Base-by-base conservation (phyloP, 1,139 yeast species). In the Taphrina populina region DNA sequence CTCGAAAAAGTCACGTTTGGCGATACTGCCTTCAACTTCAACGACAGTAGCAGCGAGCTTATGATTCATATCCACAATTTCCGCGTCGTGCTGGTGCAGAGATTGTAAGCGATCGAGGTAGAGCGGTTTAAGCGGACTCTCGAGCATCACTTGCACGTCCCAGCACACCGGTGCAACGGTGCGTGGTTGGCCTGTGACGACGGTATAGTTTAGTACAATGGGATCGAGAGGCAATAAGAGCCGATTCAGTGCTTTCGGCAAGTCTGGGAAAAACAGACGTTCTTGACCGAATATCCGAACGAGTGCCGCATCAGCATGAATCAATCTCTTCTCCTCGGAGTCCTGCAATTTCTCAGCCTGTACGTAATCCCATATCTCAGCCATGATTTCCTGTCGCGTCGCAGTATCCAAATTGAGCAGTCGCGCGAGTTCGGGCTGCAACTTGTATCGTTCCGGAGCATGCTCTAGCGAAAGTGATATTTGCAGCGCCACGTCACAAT, bases 291-390 rank as follows among this genome's bases (percentile, higher is more conserved):
- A 78, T 46, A 88, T 73, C 45, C 73, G 77, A 61, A 74, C 74
- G 62, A 92, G 74, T 3, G 81, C 74, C 19, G 76, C 82, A 67
- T 92, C 96, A 56, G 90, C 77, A 66, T 82, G 81, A 52, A 87
- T 76, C 20, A 78, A 68, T 34, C 81, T 72, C 64, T 76, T 77
- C 64, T 79, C 86, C 47, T 76, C 79, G 3, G 70, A 67, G 41
- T 78, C 80, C 62, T 78, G 81, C 62, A 88, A 73, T 61, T 83
- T 80, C 66, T 85, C 85, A 70, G 79, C 79, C 65, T 85, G 82
- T 54, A 86, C 84, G 68, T 92, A 92, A 69, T 87, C 92, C 90
- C 96, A 92, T 53, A 92, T 73, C 23, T 83, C 80, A 64, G 82
- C 87, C 24, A 92, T 81, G 36, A 94, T 84, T 58, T 87, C 96